These are phyloP conservation scores for Fusarium tuaranense DNA, from an alignment of 2,329 filamentous ascomycete genomes.

Conservation along the genomic window DNA sequence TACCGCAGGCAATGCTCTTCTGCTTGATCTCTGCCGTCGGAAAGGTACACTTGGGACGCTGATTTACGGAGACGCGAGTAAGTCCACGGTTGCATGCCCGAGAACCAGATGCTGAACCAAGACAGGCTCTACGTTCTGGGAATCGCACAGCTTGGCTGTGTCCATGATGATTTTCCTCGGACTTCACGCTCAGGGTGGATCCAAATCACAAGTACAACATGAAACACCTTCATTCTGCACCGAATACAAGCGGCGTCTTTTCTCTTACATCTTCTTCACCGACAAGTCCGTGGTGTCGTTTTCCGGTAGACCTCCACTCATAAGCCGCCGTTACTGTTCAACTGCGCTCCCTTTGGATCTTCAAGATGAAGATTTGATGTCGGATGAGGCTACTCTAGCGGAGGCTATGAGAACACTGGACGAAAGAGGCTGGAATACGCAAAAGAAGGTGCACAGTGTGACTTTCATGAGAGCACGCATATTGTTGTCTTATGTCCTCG, in stretches of 20 bases:
- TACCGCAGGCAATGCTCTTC: slow-evolving; percentile 49
- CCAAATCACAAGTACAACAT: not conserved
- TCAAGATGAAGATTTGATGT: slow-evolving; percentile 60
- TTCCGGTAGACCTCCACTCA: slow-evolving; percentile 65
- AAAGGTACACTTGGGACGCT: slow-evolving; percentile 51
- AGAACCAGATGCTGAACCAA: not conserved
- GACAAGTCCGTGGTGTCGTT: slow-evolving; percentile 66
- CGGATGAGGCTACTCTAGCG: slow-evolving; percentile 48
- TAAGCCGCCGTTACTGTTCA: slow-evolving; percentile 64
- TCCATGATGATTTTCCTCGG: slow-evolving; percentile 52
- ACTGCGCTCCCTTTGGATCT: slow-evolving; percentile 67
- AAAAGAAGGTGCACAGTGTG: slow-evolving; percentile 55
- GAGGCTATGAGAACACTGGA: slow-evolving; percentile 52
- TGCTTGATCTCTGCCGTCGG: slow-evolving; percentile 53
- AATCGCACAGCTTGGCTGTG: slow-evolving; percentile 52
- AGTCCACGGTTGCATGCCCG: slow-evolving; percentile 25
- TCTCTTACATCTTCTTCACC: slow-evolving; percentile 52
- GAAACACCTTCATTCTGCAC: slow-evolving; percentile 47
- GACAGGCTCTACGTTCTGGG: slow-evolving; percentile 52
- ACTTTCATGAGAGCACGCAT: slow-evolving; percentile 62
- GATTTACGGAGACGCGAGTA: slow-evolving; percentile 55
- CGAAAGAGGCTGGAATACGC: slow-evolving; percentile 64
- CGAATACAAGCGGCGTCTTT: slow-evolving; percentile 49
- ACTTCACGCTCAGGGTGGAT: slow-evolving; percentile 44
- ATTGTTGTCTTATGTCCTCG: slow-evolving; percentile 61